Evolutionary conservation across 805 yeast genomes (phyloP), one percentile per base, ranked within the genome.

Genomic region (Cyberlindnera petersonii): DNA sequence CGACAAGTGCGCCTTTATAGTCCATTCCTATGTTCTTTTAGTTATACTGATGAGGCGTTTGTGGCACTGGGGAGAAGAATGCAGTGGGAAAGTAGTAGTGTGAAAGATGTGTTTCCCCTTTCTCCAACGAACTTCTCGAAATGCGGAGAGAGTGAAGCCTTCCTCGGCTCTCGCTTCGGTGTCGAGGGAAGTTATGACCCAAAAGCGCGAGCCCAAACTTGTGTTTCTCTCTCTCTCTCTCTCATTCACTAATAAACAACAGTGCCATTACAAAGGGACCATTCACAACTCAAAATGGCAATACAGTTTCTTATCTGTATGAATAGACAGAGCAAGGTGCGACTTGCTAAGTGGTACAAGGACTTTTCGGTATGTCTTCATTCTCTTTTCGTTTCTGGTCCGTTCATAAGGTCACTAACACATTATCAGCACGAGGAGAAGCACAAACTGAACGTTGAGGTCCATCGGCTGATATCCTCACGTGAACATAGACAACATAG

Each of bases 271-370:
- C 9, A 20, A 17, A 27, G 11, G 31, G n/a, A 6, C 18, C 7
- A 15, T 9, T 6, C 26, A 37, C 6, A 15, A 19, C n/a, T 7
- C n/a, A 33, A 4, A 22, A 87, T 88, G 96, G 72, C 86, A 5
- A 73, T 89, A 14, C 88, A 86, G 48, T 91, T 77, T 64, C 69
- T 91, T 28, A 63, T 89, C 29, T 82, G 91, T 31, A 79, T 91
- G 59, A 91, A 91, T 59, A 74, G 96, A 42, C 97, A 91, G 64
- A 98, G 98, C n/a, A 85, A 85, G 48, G 77, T 91, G 17, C 74
- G 98, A 43, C 65, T 91, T 13, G 81, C 86, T 7, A 83, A 87
- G 59, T 89, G 94, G 89, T 91, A 73, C 56, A 57, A 58, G 8
- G 64, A 70, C 8, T 65, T 63, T 42, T 40, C 65, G 5, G 73